These are phyloP conservation scores for Dipteronia dyeriana DNA, from an alignment of 345 rosid genomes.

Conservation along the genomic window DNA sequence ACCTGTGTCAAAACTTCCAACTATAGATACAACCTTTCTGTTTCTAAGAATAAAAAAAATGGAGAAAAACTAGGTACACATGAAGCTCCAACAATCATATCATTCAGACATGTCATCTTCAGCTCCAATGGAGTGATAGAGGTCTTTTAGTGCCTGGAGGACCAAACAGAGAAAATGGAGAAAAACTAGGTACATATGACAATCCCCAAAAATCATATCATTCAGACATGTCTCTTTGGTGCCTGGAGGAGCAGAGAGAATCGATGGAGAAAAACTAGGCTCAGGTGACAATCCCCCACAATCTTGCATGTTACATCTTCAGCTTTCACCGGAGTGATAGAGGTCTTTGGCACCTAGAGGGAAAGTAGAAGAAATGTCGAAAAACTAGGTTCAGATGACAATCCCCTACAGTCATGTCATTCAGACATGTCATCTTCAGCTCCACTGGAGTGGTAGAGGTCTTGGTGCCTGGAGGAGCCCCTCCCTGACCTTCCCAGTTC, in stretches of 20 bases:
- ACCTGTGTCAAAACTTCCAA: not conserved
- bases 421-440: slow-evolving; percentile 79
- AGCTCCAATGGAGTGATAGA: slow-evolving; percentile 55
- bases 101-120: slow-evolving; percentile 82
- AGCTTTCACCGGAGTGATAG: slow-evolving; percentile 54
- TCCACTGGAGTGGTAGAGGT: slow-evolving; percentile 53
- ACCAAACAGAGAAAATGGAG: not conserved
- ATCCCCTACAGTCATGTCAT: slow-evolving; percentile 43
- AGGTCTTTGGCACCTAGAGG: slow-evolving; percentile 32
- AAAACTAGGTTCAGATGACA: no score
- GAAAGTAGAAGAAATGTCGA: no score
- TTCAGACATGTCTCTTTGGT: no score
- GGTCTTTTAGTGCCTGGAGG: slow-evolving; percentile 36
- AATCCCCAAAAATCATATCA: not conserved
- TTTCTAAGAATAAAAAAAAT: not conserved
- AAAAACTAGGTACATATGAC: not conserved
- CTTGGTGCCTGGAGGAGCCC: slow-evolving; percentile 28
- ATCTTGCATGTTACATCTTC: slow-evolving; percentile 55
- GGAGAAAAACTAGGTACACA: not conserved
- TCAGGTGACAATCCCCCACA: not conserved
- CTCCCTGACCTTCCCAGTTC: slow-evolving; percentile 4
- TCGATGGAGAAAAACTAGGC: no score
- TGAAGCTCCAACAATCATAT: slow-evolving; percentile 11
- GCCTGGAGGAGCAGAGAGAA: no score
- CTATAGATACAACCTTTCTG: not conserved